Evolutionary conservation across 768 basidiomycete genomes (phyloP).

Genomic region (Rhodotorula diobovata): DNA sequence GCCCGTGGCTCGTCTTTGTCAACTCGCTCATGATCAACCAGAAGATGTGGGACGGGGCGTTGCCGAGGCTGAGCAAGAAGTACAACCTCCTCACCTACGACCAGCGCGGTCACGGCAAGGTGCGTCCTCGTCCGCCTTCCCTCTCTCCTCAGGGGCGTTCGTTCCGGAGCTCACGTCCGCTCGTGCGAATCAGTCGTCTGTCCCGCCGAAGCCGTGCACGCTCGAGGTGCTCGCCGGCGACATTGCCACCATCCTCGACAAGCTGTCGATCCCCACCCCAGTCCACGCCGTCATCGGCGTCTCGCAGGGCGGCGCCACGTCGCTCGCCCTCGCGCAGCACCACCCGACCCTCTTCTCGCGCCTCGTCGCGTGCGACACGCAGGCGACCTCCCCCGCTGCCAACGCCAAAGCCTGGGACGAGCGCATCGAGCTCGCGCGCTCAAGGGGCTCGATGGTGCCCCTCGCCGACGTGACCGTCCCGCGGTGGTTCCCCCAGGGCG

Average conservation of each 20-base stretch:
- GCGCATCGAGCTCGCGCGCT: conserved; percentile 44
- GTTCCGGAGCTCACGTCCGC: not conserved
- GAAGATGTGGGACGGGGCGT: conserved; percentile 45
- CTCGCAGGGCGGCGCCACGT: conserved; percentile 48
- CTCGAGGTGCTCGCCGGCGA: conserved; percentile 45
- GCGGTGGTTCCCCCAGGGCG: conserved; percentile 45
- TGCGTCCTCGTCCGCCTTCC: not conserved
- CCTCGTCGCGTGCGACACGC: conserved; percentile 47
- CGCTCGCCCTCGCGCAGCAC: conserved; percentile 44
- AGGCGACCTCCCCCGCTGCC: conserved; percentile 45
- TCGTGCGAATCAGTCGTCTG: conserved; percentile 37
- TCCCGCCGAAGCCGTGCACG: conserved; percentile 41
- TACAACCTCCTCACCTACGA: conserved; percentile 47
- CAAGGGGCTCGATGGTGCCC: conserved; percentile 38
- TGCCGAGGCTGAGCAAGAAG: conserved; percentile 41
- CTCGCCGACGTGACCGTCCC: conserved; percentile 45
- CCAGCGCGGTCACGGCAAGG: conserved; percentile 47
- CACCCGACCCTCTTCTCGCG: conserved; percentile 39
- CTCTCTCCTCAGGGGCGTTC: not conserved
- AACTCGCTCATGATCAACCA: conserved; percentile 48
- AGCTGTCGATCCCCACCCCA: conserved; percentile 41
- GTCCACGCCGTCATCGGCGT: conserved; percentile 47
- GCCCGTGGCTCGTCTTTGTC: conserved; percentile 45
- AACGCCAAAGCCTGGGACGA: conserved; percentile 48
- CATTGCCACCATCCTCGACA: conserved; percentile 42